Percentiles rank a stretch among this genome's conserved stretches.
Conservation (phyloP, 2,329 filamentous ascomycete genomes). For the Aspergillaceae sp. region DNA sequence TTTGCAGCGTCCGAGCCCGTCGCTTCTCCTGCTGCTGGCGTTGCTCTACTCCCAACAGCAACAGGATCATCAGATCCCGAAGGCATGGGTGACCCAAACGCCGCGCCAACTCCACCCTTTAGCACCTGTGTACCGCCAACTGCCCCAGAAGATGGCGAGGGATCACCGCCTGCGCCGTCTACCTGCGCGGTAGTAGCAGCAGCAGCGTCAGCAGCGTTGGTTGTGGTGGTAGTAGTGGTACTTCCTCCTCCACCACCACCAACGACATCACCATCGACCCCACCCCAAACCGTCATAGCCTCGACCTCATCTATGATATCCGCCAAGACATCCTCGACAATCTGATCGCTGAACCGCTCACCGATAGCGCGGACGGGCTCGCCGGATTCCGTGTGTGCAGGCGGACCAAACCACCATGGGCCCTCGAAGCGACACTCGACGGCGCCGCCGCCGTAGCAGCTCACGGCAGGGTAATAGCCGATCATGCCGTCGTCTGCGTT, state of each 20-base stretch:
- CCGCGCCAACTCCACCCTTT: slow-evolving; percentile 24
- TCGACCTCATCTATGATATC: slow-evolving; percentile 93
- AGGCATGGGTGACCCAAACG: slow-evolving; percentile 18
- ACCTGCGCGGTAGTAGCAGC: slow-evolving; percentile 6
- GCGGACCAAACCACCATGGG: slow-evolving; percentile 81
- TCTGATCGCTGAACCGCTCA: slow-evolving; percentile 83
- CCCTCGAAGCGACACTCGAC: slow-evolving; percentile 92
- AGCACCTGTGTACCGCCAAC: slow-evolving; percentile 26
- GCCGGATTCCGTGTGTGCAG: slow-evolving; percentile 41
- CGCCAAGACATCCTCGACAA: slow-evolving; percentile 86
- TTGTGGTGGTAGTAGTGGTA: too few species aligned
- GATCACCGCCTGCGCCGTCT: slow-evolving; percentile 11
- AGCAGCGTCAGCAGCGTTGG: too few species aligned
- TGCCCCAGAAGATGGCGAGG: slow-evolving; percentile 8
- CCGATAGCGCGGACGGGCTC: slow-evolving; percentile 51
- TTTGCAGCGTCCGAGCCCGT: slow-evolving; percentile 15
- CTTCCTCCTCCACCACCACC: slow-evolving; percentile 7
- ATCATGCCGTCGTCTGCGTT: slow-evolving; percentile 90
- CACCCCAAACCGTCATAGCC: slow-evolving; percentile 55
- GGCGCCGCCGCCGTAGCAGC: slow-evolving; percentile 82
- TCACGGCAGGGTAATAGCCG: slow-evolving; percentile 90
- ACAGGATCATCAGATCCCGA: background rate
- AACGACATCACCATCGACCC: slow-evolving; percentile 26
- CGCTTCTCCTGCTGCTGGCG: slow-evolving; percentile 13
- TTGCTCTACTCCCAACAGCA: too few species aligned